These are phyloP conservation scores for Millerozyma miso DNA, from an alignment of 805 yeast species.

Conservation along the genomic window DNA sequence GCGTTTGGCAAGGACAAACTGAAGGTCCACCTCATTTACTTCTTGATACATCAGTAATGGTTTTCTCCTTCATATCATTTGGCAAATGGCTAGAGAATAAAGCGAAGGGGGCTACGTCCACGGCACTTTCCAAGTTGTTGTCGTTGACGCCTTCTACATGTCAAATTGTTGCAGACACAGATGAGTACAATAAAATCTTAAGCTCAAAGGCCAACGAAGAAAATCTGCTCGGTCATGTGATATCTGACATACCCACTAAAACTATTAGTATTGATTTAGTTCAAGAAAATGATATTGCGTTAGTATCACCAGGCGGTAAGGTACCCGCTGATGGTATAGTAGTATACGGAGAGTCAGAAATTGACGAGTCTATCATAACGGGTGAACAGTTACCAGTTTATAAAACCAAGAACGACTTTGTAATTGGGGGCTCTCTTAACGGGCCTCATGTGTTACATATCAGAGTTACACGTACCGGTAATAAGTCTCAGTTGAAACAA, in stretches of 20 bases:
- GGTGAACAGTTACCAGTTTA: conserved; percentile 83
- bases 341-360: conserved; percentile 71
- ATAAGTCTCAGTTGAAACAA: conserved; percentile 80
- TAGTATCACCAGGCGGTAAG: conserved; percentile 79
- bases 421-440: conserved; percentile 90
- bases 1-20: conserved; percentile 39
- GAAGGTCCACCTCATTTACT: conserved; percentile 58
- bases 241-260: conserved; percentile 33
- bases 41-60: conserved; percentile 86
- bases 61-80: conserved; percentile 74
- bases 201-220: conserved; percentile 5
- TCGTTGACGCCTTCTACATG: conserved; percentile 80
- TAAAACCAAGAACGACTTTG: conserved; percentile 55
- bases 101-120: conserved; percentile 91
- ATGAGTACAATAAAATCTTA: conserved; percentile 17
- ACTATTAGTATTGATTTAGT: conserved; percentile 69
- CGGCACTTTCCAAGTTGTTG: conserved; percentile 77
- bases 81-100: conserved; percentile 90
- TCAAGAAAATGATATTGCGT: conserved; percentile 71
- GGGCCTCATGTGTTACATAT: conserved; percentile 70
- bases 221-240: not conserved
- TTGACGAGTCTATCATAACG: conserved; percentile 85
- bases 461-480: conserved; percentile 68
- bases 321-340: conserved; percentile 91
- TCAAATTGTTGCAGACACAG: conserved; percentile 48